Conservation (phyloP, 2,329 filamentous ascomycete species). For the Nannizzia gypsea region DNA sequence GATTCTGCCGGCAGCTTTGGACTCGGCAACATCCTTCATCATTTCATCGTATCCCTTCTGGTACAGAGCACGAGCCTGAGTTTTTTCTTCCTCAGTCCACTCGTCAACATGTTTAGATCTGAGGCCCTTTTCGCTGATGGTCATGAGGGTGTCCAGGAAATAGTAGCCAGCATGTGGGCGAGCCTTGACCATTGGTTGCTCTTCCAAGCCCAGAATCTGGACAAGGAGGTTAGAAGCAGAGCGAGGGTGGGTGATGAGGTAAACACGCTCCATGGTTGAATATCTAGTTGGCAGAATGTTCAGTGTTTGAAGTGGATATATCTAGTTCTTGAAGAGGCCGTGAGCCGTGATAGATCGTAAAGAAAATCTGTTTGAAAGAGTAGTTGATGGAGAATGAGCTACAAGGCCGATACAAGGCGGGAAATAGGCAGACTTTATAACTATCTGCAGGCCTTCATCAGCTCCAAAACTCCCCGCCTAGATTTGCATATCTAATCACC, state of each 20-base stretch:
- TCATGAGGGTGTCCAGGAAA: constrained; percentile 17
- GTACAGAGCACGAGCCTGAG: constrained; percentile 16
- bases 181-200: constrained; percentile 19
- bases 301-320: background rate
- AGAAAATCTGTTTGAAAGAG: background rate
- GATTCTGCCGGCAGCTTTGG: constrained; percentile 19
- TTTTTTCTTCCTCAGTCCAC: constrained; percentile 21
- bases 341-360: background rate
- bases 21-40: constrained; percentile 17
- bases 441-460: background rate
- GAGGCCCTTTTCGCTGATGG: constrained; percentile 10
- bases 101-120: constrained; percentile 16
- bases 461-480: background rate
- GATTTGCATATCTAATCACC: background rate
- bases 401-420: background rate
- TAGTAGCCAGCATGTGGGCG: constrained; percentile 21
- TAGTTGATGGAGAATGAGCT: background rate
- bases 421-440: background rate
- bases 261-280: constrained; percentile 12
- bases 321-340: background rate
- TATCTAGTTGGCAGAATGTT: background rate
- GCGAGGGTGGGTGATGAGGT: constrained; percentile 21
- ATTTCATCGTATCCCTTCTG: constrained; percentile 21
- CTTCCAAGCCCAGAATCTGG: constrained; percentile 21
- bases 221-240: constrained; percentile 26